Evolutionary conservation across 495 filamentous ascomycete genomes (phyloP), one percentile per base, ranked within the genome.

Genomic region (Tuber umbilicatum): DNA sequence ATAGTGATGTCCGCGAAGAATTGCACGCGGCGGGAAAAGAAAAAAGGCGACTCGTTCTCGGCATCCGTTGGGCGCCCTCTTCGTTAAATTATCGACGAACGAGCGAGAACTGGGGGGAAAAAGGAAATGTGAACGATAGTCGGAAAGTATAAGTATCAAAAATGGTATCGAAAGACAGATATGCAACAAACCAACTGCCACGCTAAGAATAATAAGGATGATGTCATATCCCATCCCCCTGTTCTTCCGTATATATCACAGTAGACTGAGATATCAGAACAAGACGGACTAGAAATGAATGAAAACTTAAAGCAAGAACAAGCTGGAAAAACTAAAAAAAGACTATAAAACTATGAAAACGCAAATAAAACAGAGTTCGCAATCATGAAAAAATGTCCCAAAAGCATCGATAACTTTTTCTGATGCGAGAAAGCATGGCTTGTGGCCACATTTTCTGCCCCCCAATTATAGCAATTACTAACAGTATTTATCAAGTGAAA

Each of bases 291-390:
- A 27, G 27, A 64, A 64, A 64, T 64, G 12, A 35, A 64, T 60
- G 55, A 64, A 64, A 64, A 35, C 3, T 17, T 27, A 16, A 64
- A 64, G 27, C 55, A 27, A 55, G 9, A 27, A 27, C 6, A 27
- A 55, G 16, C 17, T 17, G 12, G 12, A 45, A 45, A 45, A 45
- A 5, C 2, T 9, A 75, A 69, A 68, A 73, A 64, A 67, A 37
- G 35, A 78, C 37, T 41, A 70, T 50, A 67, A 72, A 72, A 73
- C 43, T 41, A 71, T 43, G 55, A 47, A 70, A 75, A 40, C 23
- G 35, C 72, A 76, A 73, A 79, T 31, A 39, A 68, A 70, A 70
- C 69, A 76, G 39, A 70, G 71, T 70, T 72, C 75, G 42, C 75
- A 64, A 64, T 35, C 27, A 64, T 64, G 55, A 64, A 64, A 64